Percentiles rank a stretch among this genome's conserved stretches.
Conservation (phyloP, 176 grass and related monocot genomes). For the Oryza longistaminata region DNA sequence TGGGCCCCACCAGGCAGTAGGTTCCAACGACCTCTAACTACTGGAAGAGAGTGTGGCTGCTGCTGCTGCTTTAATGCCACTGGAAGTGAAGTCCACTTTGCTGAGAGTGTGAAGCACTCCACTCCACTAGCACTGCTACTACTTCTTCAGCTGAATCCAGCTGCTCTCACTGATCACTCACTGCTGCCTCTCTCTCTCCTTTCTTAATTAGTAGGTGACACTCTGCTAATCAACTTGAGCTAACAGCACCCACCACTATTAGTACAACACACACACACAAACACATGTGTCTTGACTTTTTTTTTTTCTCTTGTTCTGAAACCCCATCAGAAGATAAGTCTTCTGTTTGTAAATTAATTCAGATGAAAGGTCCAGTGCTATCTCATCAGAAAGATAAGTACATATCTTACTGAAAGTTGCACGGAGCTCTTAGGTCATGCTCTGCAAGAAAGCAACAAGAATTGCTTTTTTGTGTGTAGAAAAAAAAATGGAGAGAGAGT, state of each 20-base stretch:
- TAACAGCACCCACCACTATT: slow-evolving; percentile 34
- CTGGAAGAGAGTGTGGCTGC: background rate
- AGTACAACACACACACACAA: background rate
- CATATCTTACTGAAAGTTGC: slow-evolving; percentile 22
- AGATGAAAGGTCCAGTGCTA: background rate
- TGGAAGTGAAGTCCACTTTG: slow-evolving; percentile 62
- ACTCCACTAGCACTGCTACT: slow-evolving; percentile 31
- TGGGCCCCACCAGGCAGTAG: slow-evolving; percentile 20
- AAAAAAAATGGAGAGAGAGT: background rate
- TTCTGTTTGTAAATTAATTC: background rate
- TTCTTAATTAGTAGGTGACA: slow-evolving; percentile 25
- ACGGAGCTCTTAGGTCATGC: slow-evolving; percentile 20
- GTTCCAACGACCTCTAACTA: slow-evolving; percentile 46
- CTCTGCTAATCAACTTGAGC: slow-evolving; percentile 4
- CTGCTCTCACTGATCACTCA: background rate
- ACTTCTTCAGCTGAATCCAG: background rate
- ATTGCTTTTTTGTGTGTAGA: background rate
- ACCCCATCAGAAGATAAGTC: background rate
- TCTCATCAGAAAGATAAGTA: background rate
- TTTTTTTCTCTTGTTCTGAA: background rate
- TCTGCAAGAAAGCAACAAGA: slow-evolving; percentile 41
- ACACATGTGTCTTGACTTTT: background rate
- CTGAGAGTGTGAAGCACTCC: slow-evolving; percentile 64
- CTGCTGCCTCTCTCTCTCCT: background rate
- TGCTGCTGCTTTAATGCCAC: slow-evolving; percentile 39